A percentile compares a stretch with the other conserved stretches of the same genome.
Evolutionary conservation across 2,329 filamentous ascomycete species (phyloP).

Genomic region (Pezicula rhizophila): DNA sequence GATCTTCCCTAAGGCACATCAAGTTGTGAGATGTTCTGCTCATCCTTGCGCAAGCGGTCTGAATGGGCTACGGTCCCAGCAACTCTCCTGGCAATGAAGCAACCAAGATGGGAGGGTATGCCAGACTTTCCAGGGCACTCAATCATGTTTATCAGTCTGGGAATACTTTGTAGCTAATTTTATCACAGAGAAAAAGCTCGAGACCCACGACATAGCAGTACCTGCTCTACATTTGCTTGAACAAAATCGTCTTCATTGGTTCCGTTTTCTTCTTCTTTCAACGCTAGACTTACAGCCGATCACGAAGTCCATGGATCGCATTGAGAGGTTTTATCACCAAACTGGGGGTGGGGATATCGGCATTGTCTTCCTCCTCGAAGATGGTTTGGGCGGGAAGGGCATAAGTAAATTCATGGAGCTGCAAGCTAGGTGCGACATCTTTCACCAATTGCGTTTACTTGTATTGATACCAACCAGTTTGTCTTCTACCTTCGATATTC

Average conservation of each 20-base stretch:
- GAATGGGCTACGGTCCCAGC: conserved; percentile 23
- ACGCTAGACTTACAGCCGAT: conserved; percentile 15
- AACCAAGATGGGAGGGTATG: conserved; percentile 26
- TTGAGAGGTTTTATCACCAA: conserved; percentile 27
- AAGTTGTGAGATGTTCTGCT: conserved; percentile 24
- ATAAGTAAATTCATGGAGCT: conserved; percentile 21
- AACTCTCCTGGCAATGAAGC: conserved; percentile 16
- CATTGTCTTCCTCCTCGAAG: conserved; percentile 26
- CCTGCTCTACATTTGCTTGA: conserved; percentile 11
- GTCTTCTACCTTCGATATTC: conserved; percentile 21
- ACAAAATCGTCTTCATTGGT: conserved; percentile 8
- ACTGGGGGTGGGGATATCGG: conserved; percentile 24
- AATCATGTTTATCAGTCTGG: conserved; percentile 1
- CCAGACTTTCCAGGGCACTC: not conserved
- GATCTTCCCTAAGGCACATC: not conserved
- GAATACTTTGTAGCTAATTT: not conserved
- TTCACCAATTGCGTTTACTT: not conserved
- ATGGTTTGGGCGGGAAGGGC: conserved; percentile 13
- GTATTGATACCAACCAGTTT: conserved; percentile 16
- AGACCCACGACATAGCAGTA: conserved; percentile 24
- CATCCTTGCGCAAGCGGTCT: conserved; percentile 22
- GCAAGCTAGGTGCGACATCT: conserved; percentile 20
- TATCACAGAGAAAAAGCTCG: conserved; percentile 16
- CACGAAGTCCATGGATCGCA: conserved; percentile 14
- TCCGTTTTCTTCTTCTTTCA: conserved; percentile 24